Evolutionary conservation across 169 alveolate species (phyloP).

Genomic region (Cytauxzoon felis): DNA sequence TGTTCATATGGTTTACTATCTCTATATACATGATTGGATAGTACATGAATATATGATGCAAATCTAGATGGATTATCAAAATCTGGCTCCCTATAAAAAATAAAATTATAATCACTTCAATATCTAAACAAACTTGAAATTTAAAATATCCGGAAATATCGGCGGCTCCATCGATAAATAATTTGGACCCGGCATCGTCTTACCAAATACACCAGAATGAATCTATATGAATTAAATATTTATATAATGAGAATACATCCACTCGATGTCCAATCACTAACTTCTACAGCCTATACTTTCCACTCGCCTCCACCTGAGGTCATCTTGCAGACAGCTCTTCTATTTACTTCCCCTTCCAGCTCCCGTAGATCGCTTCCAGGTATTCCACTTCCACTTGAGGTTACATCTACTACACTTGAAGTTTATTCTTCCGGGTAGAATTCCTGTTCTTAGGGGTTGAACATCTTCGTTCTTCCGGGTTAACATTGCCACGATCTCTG

Average conservation of each 20-base stretch:
- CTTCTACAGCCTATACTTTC: not conserved
- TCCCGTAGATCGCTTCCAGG: no score
- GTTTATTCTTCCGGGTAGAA: no score
- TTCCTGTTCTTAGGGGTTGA: no score
- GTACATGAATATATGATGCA: constrained; percentile 39
- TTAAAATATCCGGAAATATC: constrained; percentile 21
- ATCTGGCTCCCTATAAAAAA: constrained; percentile 15
- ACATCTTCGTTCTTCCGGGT: no score
- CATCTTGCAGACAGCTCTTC: no score
- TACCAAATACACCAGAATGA: constrained; percentile 1
- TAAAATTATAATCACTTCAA: not conserved
- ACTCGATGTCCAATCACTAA: not conserved
- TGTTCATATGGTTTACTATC: constrained; percentile 10
- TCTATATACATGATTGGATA: constrained; percentile 51
- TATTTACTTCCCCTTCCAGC: no score
- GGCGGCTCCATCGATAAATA: constrained; percentile 46
- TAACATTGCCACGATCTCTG: no score
- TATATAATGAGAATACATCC: not conserved
- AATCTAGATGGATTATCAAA: constrained; percentile 38
- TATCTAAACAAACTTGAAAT: constrained; percentile 19
- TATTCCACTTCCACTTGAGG: no score
- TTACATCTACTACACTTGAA: no score
- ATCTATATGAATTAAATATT: not conserved
- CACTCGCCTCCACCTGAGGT: not conserved
- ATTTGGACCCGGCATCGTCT: constrained; percentile 19